Evolutionary conservation across 768 basidiomycete species (phyloP).

Genomic region (Pilatotrama ljubarskyi): DNA sequence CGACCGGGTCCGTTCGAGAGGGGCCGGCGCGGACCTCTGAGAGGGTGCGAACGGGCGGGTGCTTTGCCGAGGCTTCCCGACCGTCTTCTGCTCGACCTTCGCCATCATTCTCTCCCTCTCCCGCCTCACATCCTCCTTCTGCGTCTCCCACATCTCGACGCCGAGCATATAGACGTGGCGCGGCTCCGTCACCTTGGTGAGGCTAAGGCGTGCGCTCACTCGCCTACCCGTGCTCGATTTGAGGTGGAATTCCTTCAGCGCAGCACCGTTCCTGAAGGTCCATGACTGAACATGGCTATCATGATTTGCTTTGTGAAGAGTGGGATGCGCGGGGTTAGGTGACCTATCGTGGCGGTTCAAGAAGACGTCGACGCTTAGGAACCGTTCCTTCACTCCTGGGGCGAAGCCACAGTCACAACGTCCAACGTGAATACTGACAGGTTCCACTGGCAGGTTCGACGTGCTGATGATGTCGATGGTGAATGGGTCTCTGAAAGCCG

Average conservation of each 20-base stretch:
- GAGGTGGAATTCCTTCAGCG: slow-evolving; percentile 7
- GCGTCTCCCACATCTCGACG: slow-evolving; percentile 7
- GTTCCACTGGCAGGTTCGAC: background rate
- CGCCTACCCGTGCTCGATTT: background rate
- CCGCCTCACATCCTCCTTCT: background rate
- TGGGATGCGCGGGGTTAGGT: background rate
- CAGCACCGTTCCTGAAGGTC: slow-evolving; percentile 10
- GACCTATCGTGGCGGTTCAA: background rate
- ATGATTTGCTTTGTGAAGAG: background rate
- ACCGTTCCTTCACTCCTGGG: background rate
- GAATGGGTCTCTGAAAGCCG: background rate
- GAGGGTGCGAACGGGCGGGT: background rate
- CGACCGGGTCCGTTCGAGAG: background rate
- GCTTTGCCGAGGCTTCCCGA: background rate
- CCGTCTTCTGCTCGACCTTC: background rate
- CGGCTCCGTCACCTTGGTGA: background rate
- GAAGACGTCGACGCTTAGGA: slow-evolving; percentile 3
- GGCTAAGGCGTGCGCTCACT: slow-evolving; percentile 1
- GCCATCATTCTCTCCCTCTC: background rate
- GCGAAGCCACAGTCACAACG: slow-evolving; percentile 4
- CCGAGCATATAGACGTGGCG: slow-evolving; percentile 1
- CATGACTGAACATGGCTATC: slow-evolving; percentile 12
- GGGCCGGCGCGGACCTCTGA: background rate
- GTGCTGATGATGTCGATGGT: background rate
- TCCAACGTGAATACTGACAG: background rate